Conservation (phyloP, 306 rosid genomes). For the Delonix regia region DNA sequence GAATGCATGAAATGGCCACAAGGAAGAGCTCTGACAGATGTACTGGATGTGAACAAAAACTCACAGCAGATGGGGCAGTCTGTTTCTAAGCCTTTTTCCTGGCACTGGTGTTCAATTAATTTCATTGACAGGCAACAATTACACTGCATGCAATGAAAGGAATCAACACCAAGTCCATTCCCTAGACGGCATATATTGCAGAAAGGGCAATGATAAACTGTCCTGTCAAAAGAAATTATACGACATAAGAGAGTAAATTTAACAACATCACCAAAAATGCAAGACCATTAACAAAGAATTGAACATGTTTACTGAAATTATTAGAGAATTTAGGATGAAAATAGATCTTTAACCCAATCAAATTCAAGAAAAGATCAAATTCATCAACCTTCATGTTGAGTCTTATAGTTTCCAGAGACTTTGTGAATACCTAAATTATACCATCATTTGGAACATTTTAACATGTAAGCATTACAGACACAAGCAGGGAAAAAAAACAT, state of each 20-base stretch:
- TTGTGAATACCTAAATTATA: background rate
- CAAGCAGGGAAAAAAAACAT: background rate
- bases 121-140: slow-evolving; percentile 73
- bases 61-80: slow-evolving; percentile 84
- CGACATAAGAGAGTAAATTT: background rate
- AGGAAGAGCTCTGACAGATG: slow-evolving; percentile 68
- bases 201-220: slow-evolving; percentile 77
- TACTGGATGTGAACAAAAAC: slow-evolving; percentile 74
- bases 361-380: background rate
- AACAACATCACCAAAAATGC: background rate
- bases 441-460: background rate
- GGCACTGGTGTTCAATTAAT: slow-evolving; percentile 65
- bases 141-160: slow-evolving; percentile 79
- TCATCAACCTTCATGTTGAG: background rate
- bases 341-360: background rate
- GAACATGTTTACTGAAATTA: background rate
- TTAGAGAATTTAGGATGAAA: background rate
- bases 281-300: slow-evolving; percentile 4
- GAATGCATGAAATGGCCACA: slow-evolving; percentile 90
- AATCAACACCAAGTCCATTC: slow-evolving; percentile 72
- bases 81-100: slow-evolving; percentile 71
- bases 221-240: slow-evolving; percentile 40
- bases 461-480: background rate
- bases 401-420: slow-evolving; percentile 23
- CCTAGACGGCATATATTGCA: slow-evolving; percentile 81